These are phyloP conservation scores for Xylariaceae sp. DNA, from an alignment of 2,329 filamentous ascomycete species.

Conservation along the genomic window DNA sequence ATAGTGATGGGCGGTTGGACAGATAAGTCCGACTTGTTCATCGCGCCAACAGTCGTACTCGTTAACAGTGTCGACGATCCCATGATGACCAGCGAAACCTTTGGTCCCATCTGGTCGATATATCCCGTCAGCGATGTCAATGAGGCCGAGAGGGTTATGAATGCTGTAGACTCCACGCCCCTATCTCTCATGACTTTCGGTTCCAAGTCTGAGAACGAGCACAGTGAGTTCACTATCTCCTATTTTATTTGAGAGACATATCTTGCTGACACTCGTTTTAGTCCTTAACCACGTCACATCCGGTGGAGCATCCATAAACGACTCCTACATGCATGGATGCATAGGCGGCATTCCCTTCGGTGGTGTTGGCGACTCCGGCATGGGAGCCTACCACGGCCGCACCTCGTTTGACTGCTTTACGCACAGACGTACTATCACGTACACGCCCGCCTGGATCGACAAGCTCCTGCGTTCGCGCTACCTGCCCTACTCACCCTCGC, in stretches of 20 bases:
- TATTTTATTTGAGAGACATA: not conserved
- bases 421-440: slow-evolving; percentile 48
- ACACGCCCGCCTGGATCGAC: slow-evolving; percentile 64
- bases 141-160: slow-evolving; percentile 76
- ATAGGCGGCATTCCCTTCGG: slow-evolving; percentile 73
- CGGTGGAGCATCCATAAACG: slow-evolving; percentile 63
- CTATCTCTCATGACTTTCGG: slow-evolving; percentile 83
- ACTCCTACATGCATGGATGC: slow-evolving; percentile 63
- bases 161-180: slow-evolving; percentile 75
- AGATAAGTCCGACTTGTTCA: slow-evolving; percentile 74
- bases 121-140: slow-evolving; percentile 74
- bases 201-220: slow-evolving; percentile 68
- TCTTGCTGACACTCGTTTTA: slow-evolving; percentile 2
- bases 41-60: slow-evolving; percentile 89
- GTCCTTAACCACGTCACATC: slow-evolving; percentile 60
- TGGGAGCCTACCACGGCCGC: slow-evolving; percentile 71
- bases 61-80: slow-evolving; percentile 70
- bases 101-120: slow-evolving; percentile 90
- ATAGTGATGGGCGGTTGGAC: slow-evolving; percentile 81
- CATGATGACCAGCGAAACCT: slow-evolving; percentile 72
- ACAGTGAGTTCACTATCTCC: slow-evolving; percentile 46
- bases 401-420: slow-evolving; percentile 58
- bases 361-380: slow-evolving; percentile 74
- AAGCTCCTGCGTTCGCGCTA: slow-evolving; percentile 62
- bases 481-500: slow-evolving; percentile 51